Conservation (phyloP, 2,329 filamentous ascomycete genomes). For the Cercospora berteroae region DNA sequence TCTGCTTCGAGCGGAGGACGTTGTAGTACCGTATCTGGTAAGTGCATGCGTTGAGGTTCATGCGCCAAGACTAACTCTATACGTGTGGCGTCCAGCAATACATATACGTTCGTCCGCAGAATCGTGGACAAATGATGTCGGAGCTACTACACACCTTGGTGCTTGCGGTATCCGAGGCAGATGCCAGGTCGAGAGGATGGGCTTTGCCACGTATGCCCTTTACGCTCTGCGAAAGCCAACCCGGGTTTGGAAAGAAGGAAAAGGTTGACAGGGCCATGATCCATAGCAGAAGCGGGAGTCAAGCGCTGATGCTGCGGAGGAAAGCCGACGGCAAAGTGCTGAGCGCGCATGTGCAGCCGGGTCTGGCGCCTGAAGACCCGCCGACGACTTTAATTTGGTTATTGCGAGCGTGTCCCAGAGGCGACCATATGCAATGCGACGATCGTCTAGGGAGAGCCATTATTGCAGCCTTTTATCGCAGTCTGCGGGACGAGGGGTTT, state of each 20-base stretch:
- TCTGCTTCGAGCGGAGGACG: conserved; percentile 6
- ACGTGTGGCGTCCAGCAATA: conserved; percentile 17
- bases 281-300: conserved; percentile 25
- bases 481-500: conserved; percentile 27
- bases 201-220: conserved; percentile 19
- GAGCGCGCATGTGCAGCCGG: conserved; percentile 29
- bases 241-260: conserved; percentile 7
- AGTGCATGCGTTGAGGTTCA: neutral
- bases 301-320: conserved; percentile 24
- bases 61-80: neutral
- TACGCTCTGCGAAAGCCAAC: conserved; percentile 29
- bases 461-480: conserved; percentile 27
- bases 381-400: conserved; percentile 30
- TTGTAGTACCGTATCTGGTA: conserved; percentile 26
- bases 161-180: conserved; percentile 25
- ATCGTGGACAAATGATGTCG: conserved; percentile 25
- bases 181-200: conserved; percentile 11
- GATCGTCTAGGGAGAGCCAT: conserved; percentile 2
- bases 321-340: conserved; percentile 10
- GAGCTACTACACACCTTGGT: conserved; percentile 29
- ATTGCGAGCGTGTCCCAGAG: conserved; percentile 23
- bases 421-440: neutral
- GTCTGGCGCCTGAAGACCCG: conserved; percentile 22
- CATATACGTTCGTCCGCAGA: conserved; percentile 26
- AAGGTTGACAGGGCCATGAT: conserved; percentile 18